Conservation (phyloP, 345 rosid genomes). For the Eucalyptus microcorys region DNA sequence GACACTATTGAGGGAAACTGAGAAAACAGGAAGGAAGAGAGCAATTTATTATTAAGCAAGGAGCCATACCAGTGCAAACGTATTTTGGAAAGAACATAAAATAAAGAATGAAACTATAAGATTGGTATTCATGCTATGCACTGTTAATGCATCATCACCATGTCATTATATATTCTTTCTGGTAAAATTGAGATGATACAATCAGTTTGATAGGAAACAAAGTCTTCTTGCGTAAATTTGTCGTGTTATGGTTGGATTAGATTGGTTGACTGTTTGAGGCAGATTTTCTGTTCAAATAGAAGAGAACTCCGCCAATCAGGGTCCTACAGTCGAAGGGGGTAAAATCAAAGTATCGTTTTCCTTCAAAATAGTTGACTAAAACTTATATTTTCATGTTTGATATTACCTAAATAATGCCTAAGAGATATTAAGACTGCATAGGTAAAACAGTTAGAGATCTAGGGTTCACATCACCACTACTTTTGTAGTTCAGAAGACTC, state of each 20-base stretch:
- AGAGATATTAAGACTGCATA: background rate
- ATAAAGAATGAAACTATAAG: background rate
- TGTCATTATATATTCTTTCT: background rate
- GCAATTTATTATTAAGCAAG: background rate
- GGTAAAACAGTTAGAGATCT: background rate
- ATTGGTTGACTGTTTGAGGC: background rate
- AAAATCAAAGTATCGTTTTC: background rate
- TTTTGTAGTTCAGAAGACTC: background rate
- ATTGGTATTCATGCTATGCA: background rate
- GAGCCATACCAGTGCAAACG: background rate
- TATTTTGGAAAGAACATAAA: background rate
- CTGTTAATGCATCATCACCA: background rate
- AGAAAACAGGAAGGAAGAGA: constrained; percentile 8
- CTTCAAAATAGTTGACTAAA: background rate
- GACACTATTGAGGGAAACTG: constrained; percentile 94
- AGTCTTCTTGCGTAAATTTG: background rate
- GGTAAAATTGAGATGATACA: background rate
- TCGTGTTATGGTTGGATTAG: background rate
- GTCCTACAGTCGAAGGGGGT: background rate
- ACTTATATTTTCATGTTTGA: background rate
- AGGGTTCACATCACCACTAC: background rate
- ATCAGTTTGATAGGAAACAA: background rate
- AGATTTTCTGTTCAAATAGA: background rate
- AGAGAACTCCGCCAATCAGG: background rate
- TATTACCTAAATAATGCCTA: background rate